A percentile compares a stretch with the other conserved stretches of the same genome.
phyloP scores from a whole-genome alignment of 257 asterid genomes.

The Solanum pennellii region DNA sequence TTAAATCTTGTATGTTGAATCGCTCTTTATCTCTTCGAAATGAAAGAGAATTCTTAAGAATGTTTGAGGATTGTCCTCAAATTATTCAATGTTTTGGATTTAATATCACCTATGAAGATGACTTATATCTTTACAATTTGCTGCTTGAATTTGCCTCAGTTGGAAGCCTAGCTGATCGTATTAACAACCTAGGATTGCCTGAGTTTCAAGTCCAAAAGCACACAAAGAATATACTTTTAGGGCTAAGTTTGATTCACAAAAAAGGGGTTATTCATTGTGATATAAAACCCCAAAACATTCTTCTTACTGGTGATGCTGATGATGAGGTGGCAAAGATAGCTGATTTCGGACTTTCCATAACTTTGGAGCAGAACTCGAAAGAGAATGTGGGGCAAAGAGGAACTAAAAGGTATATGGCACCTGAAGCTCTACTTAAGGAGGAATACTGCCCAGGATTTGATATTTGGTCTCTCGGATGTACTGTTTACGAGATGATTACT shows the following conservation, averaged over 20 bases:
- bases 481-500: constrained; percentile 1
- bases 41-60: background rate
- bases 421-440: background rate
- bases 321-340: background rate
- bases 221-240: background rate
- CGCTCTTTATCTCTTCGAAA: background rate
- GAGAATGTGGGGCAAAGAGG: background rate
- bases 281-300: background rate
- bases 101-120: background rate
- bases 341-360: background rate
- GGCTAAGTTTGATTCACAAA: background rate
- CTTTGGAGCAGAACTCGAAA: background rate
- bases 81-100: constrained; percentile 1
- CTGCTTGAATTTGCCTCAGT: background rate
- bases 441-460: background rate
- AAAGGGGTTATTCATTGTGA: background rate
- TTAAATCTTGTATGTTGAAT: background rate
- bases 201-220: background rate
- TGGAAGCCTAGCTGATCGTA: background rate
- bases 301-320: background rate
- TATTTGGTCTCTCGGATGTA: constrained; percentile 2
- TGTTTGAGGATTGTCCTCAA: background rate
- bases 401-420: background rate
- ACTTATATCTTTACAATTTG: background rate
- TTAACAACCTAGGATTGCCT: background rate